Percentiles rank a stretch among this genome's conserved stretches.
Conservation (phyloP, 1,284 basidiomycete genomes). For the Ustilago xerochloae region DNA sequence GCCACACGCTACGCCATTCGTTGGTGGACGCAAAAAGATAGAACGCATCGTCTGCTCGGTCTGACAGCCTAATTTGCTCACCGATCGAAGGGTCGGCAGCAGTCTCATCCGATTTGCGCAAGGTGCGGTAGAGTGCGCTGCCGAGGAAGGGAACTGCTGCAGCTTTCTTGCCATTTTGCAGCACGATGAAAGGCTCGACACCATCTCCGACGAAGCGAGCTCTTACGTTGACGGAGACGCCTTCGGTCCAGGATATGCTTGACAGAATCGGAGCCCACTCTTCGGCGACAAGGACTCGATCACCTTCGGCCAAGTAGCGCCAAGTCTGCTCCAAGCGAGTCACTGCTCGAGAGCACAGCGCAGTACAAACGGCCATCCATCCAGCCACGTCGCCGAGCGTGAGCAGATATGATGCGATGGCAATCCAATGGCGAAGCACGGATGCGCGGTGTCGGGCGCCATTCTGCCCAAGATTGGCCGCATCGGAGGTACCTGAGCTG, state of each 20-base stretch:
- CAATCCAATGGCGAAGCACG: slow-evolving; percentile 65
- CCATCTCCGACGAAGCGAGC: slow-evolving; percentile 35
- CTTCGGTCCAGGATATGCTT: slow-evolving; percentile 62
- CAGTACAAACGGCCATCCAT: slow-evolving; percentile 62
- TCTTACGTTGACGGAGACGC: slow-evolving; percentile 25
- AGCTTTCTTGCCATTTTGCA: slow-evolving; percentile 9
- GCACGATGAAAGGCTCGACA: slow-evolving; percentile 14
- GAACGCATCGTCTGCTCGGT: slow-evolving; percentile 18
- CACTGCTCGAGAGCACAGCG: slow-evolving; percentile 64
- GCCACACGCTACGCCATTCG: slow-evolving; percentile 39
- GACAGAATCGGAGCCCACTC: slow-evolving; percentile 59
- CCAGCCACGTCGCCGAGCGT: slow-evolving; percentile 55
- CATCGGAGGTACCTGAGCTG: slow-evolving; percentile 9
- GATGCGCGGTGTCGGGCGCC: slow-evolving; percentile 53
- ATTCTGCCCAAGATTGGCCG: slow-evolving; percentile 25
- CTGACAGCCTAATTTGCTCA: slow-evolving; percentile 6
- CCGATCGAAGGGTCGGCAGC: not conserved
- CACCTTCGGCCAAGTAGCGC: slow-evolving; percentile 58
- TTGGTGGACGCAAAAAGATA: slow-evolving; percentile 5
- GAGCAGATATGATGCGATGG: slow-evolving; percentile 56
- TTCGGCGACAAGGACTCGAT: slow-evolving; percentile 50
- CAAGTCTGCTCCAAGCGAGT: slow-evolving; percentile 60
- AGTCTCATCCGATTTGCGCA: slow-evolving; percentile 7
- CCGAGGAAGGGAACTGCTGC: slow-evolving; percentile 51
- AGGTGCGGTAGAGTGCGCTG: slow-evolving; percentile 33